Evolutionary conservation across 352 stramenopile genomes (phyloP), one percentile per base, ranked within the genome.

Genomic region (Pythium periplocum): DNA sequence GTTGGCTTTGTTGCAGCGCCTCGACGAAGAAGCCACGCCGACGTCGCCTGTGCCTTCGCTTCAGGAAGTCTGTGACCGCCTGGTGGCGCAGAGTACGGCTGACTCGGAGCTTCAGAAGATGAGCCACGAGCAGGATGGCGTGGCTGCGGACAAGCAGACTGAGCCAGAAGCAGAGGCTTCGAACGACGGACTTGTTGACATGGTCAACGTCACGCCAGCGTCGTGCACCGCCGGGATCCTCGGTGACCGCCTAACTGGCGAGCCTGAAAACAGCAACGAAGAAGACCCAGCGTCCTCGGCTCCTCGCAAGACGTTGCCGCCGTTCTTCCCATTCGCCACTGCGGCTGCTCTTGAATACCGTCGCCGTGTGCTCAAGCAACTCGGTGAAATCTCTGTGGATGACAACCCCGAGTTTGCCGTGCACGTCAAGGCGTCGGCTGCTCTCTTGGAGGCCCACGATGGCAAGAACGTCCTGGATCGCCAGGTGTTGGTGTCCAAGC

Each of bases 291-390:
- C 12, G 38, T 42, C 38, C 38, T 42, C 38, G 7, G 38, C 38
- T 42, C 7, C 38, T 42, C 7, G 38, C 12, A 26, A 26, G 11
- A 60, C 26, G 37, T 53, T 53, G 51, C 45, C 49, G 3, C 30
- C 36, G 4, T 69, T 86, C 39, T 88, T 78, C 48, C 80, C 80
- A 7, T 90, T 90, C 9, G 77, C 80, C 6, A 87, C 77, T 0
- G 77, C 80, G 1, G 80, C 80, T 4, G 75, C 69, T 6, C 43
- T 75, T 10, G 78, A 90, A 49, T 93, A 90, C 44, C 68, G 75
- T 4, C 61, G 71, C 4, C 79, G 80, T 0, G 71, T 74, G 34
- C 41, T 88, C 6, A 48, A 48, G 17, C 61, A 69, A 37, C 56
- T 55, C 33, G 46, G 45, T 4, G 51, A 49, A 6, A 45, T 38